Conservation (phyloP, 148 eudicot genomes). For the Amaranthus palmeri region DNA sequence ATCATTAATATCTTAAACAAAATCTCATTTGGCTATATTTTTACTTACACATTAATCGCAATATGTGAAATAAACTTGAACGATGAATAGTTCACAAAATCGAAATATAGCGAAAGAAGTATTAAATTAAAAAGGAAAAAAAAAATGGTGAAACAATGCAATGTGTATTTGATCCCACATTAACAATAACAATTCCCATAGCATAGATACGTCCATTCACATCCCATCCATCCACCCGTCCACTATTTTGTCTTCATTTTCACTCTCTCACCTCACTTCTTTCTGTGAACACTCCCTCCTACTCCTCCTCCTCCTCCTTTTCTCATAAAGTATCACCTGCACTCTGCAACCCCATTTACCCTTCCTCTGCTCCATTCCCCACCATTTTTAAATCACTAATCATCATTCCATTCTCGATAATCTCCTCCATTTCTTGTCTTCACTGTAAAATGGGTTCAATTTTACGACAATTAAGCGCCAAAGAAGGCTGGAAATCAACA, state of each 20-base stretch:
- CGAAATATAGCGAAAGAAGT: too few species aligned
- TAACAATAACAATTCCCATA: too few species aligned
- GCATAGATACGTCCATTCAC: conserved; percentile 1
- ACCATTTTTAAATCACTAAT: not conserved
- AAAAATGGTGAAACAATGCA: too few species aligned
- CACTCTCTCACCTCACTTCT: not conserved
- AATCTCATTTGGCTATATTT: too few species aligned
- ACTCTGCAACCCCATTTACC: not conserved
- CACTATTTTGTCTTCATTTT: conserved; percentile 10
- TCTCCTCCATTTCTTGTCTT: conserved; percentile 1
- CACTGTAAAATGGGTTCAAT: conserved; percentile 50
- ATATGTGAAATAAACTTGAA: too few species aligned
- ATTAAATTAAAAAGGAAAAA: too few species aligned
- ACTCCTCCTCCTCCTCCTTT: not conserved
- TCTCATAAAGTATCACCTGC: not conserved
- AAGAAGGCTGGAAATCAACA: conserved; percentile 51
- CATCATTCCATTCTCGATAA: not conserved
- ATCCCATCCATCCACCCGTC: not conserved
- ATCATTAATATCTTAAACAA: too few species aligned
- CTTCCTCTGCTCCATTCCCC: not conserved
- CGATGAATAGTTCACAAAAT: too few species aligned
- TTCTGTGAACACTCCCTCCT: not conserved
- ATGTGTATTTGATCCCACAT: too few species aligned
- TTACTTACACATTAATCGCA: too few species aligned
- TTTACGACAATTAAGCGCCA: conserved; percentile 68